Evolutionary conservation across 2,329 filamentous ascomycete genomes (phyloP).

Genomic region (Didymella lethalis): DNA sequence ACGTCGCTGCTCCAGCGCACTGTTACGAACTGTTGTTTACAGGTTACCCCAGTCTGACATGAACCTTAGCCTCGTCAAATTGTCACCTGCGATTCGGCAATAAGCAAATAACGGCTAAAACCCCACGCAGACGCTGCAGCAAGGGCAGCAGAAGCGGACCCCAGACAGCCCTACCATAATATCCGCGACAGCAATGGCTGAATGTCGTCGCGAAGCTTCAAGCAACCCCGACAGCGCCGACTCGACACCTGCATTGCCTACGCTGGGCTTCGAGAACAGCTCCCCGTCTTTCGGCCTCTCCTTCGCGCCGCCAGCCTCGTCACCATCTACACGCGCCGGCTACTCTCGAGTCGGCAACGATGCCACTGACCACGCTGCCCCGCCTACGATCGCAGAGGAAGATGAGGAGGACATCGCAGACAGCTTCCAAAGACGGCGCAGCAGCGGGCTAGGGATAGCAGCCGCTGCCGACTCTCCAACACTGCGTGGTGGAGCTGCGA

Average conservation of each 20-base stretch:
- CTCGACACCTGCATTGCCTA: constrained; percentile 38
- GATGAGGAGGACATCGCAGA: constrained; percentile 42
- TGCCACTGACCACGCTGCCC: constrained; percentile 40
- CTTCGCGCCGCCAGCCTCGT: constrained; percentile 34
- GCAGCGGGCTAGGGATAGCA: constrained; percentile 50
- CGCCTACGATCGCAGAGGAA: constrained; percentile 43
- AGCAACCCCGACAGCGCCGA: constrained; percentile 40
- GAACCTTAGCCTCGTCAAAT: constrained; percentile 1
- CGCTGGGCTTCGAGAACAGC: constrained; percentile 37
- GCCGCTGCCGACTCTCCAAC: constrained; percentile 16
- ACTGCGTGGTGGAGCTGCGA: constrained; percentile 7
- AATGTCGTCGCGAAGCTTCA: constrained; percentile 38
- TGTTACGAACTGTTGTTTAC: constrained; percentile 3
- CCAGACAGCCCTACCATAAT: constrained; percentile 11
- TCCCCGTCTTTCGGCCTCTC: constrained; percentile 33
- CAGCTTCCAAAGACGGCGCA: constrained; percentile 27
- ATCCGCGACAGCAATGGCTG: constrained; percentile 36
- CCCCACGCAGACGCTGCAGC: constrained; percentile 13
- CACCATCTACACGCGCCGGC: constrained; percentile 43
- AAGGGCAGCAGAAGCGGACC: constrained; percentile 15
- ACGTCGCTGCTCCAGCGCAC: constrained; percentile 7
- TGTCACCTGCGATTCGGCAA: constrained; percentile 7
- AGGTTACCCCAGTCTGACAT: constrained; percentile 7
- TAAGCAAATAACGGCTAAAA: constrained; percentile 18
- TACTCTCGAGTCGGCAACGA: constrained; percentile 50